phyloP scores from a whole-genome alignment of 2,329 filamentous ascomycete species.

The Fusarium newnesense region DNA sequence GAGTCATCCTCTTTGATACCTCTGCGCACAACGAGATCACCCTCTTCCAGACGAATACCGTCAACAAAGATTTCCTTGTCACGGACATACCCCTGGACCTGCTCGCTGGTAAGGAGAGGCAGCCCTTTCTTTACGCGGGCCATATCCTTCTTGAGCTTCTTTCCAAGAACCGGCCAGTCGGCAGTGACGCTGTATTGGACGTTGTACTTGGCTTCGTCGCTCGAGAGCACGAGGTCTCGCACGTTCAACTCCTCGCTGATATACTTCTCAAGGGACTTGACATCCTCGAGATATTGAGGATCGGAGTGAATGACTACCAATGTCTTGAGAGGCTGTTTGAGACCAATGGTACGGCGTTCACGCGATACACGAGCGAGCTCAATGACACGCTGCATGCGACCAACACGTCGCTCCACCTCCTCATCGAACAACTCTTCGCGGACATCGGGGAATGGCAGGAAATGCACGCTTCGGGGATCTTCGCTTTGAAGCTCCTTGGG shows the following conservation, averaged over 20 bases:
- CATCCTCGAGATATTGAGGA: constrained; percentile 83
- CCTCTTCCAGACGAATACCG: constrained; percentile 83
- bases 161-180: constrained; percentile 94
- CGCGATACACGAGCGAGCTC: constrained; percentile 87
- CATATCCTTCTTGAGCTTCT: constrained; percentile 97
- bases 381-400: constrained; percentile 95
- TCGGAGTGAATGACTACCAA: constrained; percentile 90
- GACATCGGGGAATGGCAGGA: constrained; percentile 89
- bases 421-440: constrained; percentile 88
- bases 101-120: constrained; percentile 78
- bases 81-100: constrained; percentile 82
- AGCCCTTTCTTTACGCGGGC: constrained; percentile 91
- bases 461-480: constrained; percentile 90
- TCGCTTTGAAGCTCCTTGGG: constrained; percentile 74
- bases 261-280: constrained; percentile 86
- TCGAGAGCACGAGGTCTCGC: constrained; percentile 82
- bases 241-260: constrained; percentile 93
- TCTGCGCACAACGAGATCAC: constrained; percentile 82
- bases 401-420: constrained; percentile 85
- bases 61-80: constrained; percentile 83
- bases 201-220: constrained; percentile 89
- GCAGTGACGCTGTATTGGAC: constrained; percentile 91
- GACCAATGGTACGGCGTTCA: constrained; percentile 83
- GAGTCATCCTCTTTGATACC: constrained; percentile 78
- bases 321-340: constrained; percentile 92